Evolutionary conservation across 1,284 basidiomycete genomes (phyloP).

Genomic region (Cutaneotrichosporon sp.): DNA sequence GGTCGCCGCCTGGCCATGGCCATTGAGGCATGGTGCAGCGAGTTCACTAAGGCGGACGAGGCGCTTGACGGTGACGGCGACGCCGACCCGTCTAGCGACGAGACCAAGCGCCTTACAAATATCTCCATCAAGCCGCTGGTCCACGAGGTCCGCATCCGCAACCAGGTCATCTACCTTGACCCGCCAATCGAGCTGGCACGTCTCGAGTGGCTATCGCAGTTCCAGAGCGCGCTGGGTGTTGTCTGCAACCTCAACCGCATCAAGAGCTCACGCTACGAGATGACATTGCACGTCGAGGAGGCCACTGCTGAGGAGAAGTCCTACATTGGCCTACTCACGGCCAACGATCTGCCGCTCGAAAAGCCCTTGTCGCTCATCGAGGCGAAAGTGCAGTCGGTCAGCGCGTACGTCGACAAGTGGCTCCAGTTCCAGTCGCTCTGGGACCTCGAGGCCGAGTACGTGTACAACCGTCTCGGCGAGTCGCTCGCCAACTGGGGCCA

Average conservation of each 20-base stretch:
- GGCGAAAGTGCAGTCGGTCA: conserved; percentile 69
- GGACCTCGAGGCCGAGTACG: conserved; percentile 96
- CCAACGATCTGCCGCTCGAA: conserved; percentile 68
- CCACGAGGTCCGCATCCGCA: conserved; percentile 95
- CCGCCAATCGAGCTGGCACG: conserved; percentile 94
- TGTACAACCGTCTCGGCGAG: conserved; percentile 89
- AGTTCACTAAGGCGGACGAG: conserved; percentile 74
- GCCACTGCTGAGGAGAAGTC: conserved; percentile 65
- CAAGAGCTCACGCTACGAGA: conserved; percentile 93
- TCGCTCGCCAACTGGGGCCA: conserved; percentile 91
- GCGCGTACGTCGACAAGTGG: conserved; percentile 93
- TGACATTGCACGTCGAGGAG: conserved; percentile 79
- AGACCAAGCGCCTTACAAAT: background rate
- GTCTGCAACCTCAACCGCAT: conserved; percentile 86
- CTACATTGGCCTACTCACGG: conserved; percentile 78
- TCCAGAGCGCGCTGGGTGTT: conserved; percentile 84
- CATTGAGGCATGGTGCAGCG: conserved; percentile 81
- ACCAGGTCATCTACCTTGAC: conserved; percentile 97
- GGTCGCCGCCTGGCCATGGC: conserved; percentile 74
- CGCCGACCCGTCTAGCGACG: conserved; percentile 8
- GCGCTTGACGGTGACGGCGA: conserved; percentile 72
- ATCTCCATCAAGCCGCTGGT: conserved; percentile 69
- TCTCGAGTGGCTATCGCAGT: conserved; percentile 82
- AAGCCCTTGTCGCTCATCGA: conserved; percentile 86
- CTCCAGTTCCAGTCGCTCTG: conserved; percentile 97